A percentile compares a stretch with the other conserved stretches of the same genome.
Conservation (phyloP, 2,329 filamentous ascomycete species). For the Diaporthe citri region DNA sequence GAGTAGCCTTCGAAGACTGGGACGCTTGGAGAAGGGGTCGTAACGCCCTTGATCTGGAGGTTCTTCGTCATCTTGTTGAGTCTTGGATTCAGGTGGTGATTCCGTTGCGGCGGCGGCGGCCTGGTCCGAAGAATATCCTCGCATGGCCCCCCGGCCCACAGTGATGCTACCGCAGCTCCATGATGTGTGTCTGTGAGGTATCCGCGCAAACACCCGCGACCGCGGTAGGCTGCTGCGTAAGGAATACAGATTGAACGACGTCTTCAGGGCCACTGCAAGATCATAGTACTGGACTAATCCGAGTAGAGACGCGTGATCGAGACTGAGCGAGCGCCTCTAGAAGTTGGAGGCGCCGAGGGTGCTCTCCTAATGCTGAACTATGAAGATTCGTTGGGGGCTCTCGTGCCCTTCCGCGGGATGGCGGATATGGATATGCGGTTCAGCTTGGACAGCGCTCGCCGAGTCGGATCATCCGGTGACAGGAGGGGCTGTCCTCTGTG, state of each 20-base stretch:
- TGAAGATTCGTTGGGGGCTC: not conserved
- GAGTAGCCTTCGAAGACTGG: conserved; percentile 24
- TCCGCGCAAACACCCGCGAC: conserved; percentile 57
- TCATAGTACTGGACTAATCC: conserved; percentile 45
- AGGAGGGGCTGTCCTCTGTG: conserved; percentile 15
- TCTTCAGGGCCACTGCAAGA: conserved; percentile 42
- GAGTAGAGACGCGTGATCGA: conserved; percentile 8
- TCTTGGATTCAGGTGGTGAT: conserved; percentile 36
- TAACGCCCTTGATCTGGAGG: conserved; percentile 30
- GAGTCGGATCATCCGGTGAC: conserved; percentile 36
- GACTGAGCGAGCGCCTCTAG: conserved; percentile 10
- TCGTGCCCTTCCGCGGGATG: not conserved
- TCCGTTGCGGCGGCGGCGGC: conserved; percentile 30
- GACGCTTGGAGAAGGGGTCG: conserved; percentile 34
- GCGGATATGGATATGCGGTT: not conserved
- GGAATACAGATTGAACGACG: conserved; percentile 59
- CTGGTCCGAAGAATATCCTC: conserved; percentile 39
- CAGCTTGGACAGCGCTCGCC: not conserved
- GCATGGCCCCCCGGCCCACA: conserved; percentile 57
- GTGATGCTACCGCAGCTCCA: conserved; percentile 55
- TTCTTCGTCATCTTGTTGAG: conserved; percentile 22
- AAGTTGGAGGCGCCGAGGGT: not conserved
- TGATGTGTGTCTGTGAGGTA: conserved; percentile 53
- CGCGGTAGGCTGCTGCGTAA: conserved; percentile 53
- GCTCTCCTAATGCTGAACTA: not conserved